Evolutionary conservation across 2,329 filamentous ascomycete genomes (phyloP).

Genomic region (Fusarium virguliforme): DNA sequence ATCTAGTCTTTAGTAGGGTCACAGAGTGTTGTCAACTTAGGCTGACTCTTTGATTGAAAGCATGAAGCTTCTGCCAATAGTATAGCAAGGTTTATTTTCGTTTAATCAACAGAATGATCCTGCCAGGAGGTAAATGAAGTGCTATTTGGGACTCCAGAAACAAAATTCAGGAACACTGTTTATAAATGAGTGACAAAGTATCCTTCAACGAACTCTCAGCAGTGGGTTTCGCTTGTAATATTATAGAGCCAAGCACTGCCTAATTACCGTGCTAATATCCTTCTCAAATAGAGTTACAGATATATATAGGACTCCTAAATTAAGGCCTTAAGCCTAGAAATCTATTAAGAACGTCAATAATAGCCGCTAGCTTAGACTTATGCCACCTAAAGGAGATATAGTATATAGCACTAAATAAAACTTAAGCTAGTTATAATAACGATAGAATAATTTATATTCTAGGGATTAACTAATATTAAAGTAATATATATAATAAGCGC

Average conservation of each 20-base stretch:
- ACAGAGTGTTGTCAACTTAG: neutral
- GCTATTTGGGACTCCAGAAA: neutral
- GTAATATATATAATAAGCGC: no score
- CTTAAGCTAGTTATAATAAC: constrained; percentile 62
- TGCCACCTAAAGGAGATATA: constrained; percentile 49
- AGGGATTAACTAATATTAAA: constrained; percentile 57
- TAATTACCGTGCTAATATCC: neutral
- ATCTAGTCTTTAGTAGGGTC: no score
- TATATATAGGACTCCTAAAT: neutral
- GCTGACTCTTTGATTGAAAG: neutral
- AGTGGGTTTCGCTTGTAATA: neutral
- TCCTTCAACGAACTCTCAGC: neutral
- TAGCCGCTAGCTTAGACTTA: constrained; percentile 51
- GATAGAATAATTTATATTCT: constrained; percentile 65
- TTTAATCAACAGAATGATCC: neutral
- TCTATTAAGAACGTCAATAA: constrained; percentile 11
- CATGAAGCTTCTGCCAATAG: neutral
- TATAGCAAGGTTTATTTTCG: neutral
- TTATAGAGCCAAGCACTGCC: neutral
- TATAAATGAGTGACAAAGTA: neutral
- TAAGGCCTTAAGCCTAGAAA: neutral
- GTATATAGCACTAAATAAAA: constrained; percentile 55
- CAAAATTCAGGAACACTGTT: neutral
- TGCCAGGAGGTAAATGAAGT: neutral
- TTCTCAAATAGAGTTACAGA: neutral